Percentiles rank a stretch among this genome's conserved stretches.
Evolutionary conservation across 2,329 filamentous ascomycete species (phyloP).

Genomic region (Clonostachys byssicola): DNA sequence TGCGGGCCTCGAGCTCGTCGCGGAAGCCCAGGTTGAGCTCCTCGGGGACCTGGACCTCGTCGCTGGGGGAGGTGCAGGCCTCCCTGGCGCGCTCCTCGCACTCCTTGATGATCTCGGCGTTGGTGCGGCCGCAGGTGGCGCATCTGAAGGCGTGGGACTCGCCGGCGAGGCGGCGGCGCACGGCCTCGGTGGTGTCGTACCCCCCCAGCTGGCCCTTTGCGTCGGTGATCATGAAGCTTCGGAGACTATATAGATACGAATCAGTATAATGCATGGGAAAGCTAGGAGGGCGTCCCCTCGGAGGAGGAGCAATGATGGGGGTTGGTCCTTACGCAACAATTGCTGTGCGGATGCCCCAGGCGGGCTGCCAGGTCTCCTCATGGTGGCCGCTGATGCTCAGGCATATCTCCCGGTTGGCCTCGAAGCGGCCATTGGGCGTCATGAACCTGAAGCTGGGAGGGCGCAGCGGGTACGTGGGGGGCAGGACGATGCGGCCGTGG

Average conservation of each 20-base stretch:
- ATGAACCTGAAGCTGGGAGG: conserved; percentile 95
- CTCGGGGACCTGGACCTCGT: conserved; percentile 44
- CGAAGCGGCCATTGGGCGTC: conserved; percentile 88
- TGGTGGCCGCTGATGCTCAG: conserved; percentile 91
- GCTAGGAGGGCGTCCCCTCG: too few species aligned
- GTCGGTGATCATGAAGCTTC: conserved; percentile 92
- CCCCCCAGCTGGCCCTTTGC: conserved; percentile 86
- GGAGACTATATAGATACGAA: conserved; percentile 37
- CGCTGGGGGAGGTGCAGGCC: conserved; percentile 15
- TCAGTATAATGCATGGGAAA: background rate
- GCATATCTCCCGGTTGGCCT: conserved; percentile 95
- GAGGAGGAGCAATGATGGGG: background rate
- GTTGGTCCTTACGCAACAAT: conserved; percentile 50
- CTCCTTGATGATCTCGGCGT: conserved; percentile 70
- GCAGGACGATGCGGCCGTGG: conserved; percentile 91
- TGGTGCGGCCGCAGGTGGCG: conserved; percentile 63
- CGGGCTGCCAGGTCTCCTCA: conserved; percentile 98
- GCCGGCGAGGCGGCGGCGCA: conserved; percentile 64
- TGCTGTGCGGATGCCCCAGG: conserved; percentile 93
- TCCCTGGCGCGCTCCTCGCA: conserved; percentile 54
- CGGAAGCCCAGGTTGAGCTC: conserved; percentile 66
- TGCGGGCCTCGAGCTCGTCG: conserved; percentile 57
- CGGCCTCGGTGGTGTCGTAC: conserved; percentile 67
- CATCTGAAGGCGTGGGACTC: conserved; percentile 68
- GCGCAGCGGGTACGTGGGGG: conserved; percentile 83